Evolutionary conservation across 106 monocot genomes (phyloP), one percentile per base, ranked within the genome.

Genomic region (Dendrobium huoshanense): DNA sequence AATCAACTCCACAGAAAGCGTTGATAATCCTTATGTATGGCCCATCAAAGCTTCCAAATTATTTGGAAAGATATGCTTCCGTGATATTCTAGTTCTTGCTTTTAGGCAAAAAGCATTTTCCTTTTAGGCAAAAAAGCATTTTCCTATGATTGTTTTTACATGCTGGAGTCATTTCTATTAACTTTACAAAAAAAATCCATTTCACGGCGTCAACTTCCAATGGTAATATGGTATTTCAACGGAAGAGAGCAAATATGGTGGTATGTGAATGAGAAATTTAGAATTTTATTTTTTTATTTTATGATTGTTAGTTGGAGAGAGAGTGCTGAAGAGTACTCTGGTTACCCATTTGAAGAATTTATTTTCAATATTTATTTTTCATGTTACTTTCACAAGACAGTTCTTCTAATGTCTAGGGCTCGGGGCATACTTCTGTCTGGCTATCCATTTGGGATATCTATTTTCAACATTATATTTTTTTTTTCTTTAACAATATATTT

Each of bases 141-240:
- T 70, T 70, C 33, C 70, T 70, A 9, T 37, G 8, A 70, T 33
- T 70, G 67, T 67, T 70, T 70, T 70, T 37, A 58, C 64, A 65
- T 27, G 64, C 10, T 65, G 64, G 25, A 65, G 64, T 9, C 5
- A 10, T 65, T 11, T 37, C 33, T 37, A 15, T 37, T 16, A 37
- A 70, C 15, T 6, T 70, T 5, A 4, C 37, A 37, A 4, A 2
- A 4, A 70, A 70, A 70, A 3, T 3, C 37, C 15, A 33, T 3
- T 70, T 70, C 13, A 37, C 29, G 15, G 19, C 24, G 61, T 61
- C 19, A 61, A 56, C 5, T 6, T 61, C 22, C 19, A 61, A 22
- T 22, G n/a, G 22, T 61, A 61, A 61, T 7, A 22, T 58, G 58
- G 20, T 3, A 58, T 58, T 54, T 17, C 15, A 48, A 48, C 48